A percentile compares a stretch with the other conserved stretches of the same genome.
Conservation (phyloP, 2,329 filamentous ascomycete species). For the Hymenoscyphus fraxineus region DNA sequence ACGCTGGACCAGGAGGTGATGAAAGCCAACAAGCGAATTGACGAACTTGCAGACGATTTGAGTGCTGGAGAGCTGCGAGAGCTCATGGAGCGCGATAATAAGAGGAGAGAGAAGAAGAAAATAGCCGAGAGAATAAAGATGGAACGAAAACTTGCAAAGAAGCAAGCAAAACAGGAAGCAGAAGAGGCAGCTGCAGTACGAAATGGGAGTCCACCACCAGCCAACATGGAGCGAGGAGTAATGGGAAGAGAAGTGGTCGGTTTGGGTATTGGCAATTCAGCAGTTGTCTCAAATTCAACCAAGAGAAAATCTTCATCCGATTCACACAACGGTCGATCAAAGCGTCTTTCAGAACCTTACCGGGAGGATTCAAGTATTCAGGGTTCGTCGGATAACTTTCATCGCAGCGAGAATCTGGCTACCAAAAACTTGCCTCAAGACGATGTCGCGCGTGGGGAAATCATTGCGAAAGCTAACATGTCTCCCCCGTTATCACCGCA, state of each 20-base stretch:
- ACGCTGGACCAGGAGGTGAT: slow-evolving; percentile 59
- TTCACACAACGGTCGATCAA: slow-evolving; percentile 35
- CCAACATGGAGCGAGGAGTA: slow-evolving; percentile 58
- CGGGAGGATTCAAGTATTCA: slow-evolving; percentile 22
- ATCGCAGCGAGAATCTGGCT: slow-evolving; percentile 21
- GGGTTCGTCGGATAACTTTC: slow-evolving; percentile 14
- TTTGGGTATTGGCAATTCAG: slow-evolving; percentile 53
- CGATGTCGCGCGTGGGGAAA: slow-evolving; percentile 45
- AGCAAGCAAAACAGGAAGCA: slow-evolving; percentile 62
- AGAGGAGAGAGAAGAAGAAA: slow-evolving; percentile 72
- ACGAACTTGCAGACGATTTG: slow-evolving; percentile 78
- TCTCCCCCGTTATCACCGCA: slow-evolving; percentile 44
- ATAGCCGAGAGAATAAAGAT: slow-evolving; percentile 63
- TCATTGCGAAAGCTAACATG: slow-evolving; percentile 45
- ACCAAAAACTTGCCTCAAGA: slow-evolving; percentile 39
- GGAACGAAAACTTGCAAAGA: slow-evolving; percentile 60
- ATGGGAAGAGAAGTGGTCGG: slow-evolving; percentile 55
- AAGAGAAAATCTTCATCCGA: slow-evolving; percentile 46
- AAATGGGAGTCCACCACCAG: slow-evolving; percentile 48
- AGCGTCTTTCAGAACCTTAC: slow-evolving; percentile 29
- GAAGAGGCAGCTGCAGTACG: slow-evolving; percentile 54
- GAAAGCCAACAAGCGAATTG: slow-evolving; percentile 58
- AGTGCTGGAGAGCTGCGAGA: slow-evolving; percentile 81
- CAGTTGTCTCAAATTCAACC: slow-evolving; percentile 51
- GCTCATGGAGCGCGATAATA: slow-evolving; percentile 83